A percentile compares a stretch with the other conserved stretches of the same genome.
Evolutionary conservation across 768 basidiomycete genomes (phyloP).

Genomic region (Collybia sp.): DNA sequence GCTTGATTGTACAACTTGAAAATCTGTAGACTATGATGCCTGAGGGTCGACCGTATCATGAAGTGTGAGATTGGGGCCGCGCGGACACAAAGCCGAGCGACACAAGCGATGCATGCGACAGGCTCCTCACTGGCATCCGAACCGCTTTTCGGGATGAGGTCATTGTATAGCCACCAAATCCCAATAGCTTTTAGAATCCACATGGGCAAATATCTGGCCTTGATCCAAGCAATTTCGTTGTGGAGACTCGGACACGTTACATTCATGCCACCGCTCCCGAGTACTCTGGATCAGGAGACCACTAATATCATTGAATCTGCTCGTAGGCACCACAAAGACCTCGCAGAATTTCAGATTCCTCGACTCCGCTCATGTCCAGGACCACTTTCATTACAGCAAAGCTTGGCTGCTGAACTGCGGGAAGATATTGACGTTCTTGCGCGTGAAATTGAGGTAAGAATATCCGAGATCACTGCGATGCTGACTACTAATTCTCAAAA

Average conservation of each 20-base stretch:
- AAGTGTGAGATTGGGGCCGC: no score
- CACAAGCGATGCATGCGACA: no score
- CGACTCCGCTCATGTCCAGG: conserved; percentile 66
- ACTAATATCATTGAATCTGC: conserved; percentile 44
- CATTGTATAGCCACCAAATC: no score
- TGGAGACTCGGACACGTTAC: not conserved
- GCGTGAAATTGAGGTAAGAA: conserved; percentile 62
- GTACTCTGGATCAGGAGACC: conserved; percentile 47
- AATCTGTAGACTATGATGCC: no score
- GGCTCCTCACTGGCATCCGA: no score
- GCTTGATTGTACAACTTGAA: no score
- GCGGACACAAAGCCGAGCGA: no score
- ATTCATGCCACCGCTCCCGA: conserved; percentile 66
- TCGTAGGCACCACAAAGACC: conserved; percentile 55
- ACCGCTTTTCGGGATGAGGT: no score
- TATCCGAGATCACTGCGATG: not conserved
- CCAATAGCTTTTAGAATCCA: no score
- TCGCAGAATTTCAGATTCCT: conserved; percentile 70
- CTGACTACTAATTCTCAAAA: conserved; percentile 23
- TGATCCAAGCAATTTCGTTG: no score
- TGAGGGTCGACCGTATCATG: no score
- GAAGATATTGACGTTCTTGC: conserved; percentile 66
- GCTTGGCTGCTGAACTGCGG: conserved; percentile 67
- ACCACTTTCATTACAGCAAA: conserved; percentile 67
- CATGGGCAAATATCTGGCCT: no score